Base-by-base conservation (phyloP, 495 filamentous ascomycete genomes). In the Bacidia gigantensis region DNA sequence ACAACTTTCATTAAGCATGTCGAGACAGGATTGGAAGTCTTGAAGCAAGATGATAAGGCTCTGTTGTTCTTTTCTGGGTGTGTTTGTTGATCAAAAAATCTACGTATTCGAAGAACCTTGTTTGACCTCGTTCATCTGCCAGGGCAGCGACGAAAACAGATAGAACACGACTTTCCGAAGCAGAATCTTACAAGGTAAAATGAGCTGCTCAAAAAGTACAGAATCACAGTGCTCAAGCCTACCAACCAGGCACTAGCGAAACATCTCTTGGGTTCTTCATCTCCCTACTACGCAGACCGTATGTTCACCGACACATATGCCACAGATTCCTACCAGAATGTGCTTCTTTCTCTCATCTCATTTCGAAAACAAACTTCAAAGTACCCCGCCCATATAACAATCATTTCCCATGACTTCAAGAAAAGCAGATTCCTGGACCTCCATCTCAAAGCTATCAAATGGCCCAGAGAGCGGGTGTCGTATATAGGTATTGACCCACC, bases 361-460 rank as follows among this genome's bases (percentile, higher is more conserved):
- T 89, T 87, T 62, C 74, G 71, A 67, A 10, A 39, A 43, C n/a
- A 57, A 49, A 24, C 55, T 25, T 11, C 39, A 35, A 26, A 12
- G 10, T 58, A 53, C 67, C 81, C 82, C 0, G 35, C 32, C 12
- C 63, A 60, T 21, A 62, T 92, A 2, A 87, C 79, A 11, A 71
- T 93, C 12, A 72, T 93, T 43, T 83, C 79, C 45, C 84, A 89
- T 57, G 78, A 66, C 17, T 93, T 92, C 66, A 93, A 93, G 59
- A 68, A 74, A 32, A 56, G 60, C 1, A 72, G 87, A 22, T 82
- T 90, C 38, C 65, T 83, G 53, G 72, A 83, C 21, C 70, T 75
- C 14, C 87, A 93, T 64, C 78, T 82, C 45, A 71, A 64, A 11
- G 81, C 84, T 14, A 66, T 89, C n/a, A 75, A 71, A 46, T 86